A percentile compares a stretch with the other conserved stretches of the same genome.
phyloP scores from a whole-genome alignment of 2,329 filamentous ascomycete species.

The Huntiella omanensis region DNA sequence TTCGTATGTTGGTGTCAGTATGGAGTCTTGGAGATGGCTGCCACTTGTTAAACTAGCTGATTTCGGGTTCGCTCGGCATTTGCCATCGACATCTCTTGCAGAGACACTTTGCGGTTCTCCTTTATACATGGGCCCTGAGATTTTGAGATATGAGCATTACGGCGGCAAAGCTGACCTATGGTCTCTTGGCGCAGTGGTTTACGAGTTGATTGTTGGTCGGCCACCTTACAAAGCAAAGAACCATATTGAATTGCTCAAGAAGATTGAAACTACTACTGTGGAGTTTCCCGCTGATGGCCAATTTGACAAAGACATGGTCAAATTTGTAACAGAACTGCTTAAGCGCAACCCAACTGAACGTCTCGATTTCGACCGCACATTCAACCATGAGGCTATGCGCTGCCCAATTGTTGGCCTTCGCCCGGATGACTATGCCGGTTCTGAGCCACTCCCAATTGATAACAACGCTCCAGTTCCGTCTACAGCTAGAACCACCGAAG shows the following conservation, averaged over 20 bases:
- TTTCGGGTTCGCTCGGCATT: constrained; percentile 89
- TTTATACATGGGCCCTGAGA: constrained; percentile 97
- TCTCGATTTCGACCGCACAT: constrained; percentile 73
- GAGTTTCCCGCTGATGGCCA: constrained; percentile 8
- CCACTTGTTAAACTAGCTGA: constrained; percentile 97
- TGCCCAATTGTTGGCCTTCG: constrained; percentile 63
- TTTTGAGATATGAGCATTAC: constrained; percentile 90
- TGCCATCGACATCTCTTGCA: constrained; percentile 78
- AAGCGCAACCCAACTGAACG: constrained; percentile 75
- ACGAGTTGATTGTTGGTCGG: constrained; percentile 82
- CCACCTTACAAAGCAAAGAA: constrained; percentile 86
- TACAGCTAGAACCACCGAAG: constrained; percentile 1
- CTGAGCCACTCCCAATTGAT: neutral
- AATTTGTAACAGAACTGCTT: constrained; percentile 65
- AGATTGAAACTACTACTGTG: constrained; percentile 65
- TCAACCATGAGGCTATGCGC: constrained; percentile 53
- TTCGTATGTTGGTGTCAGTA: constrained; percentile 43
- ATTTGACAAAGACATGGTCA: constrained; percentile 44
- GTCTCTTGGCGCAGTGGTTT: constrained; percentile 91
- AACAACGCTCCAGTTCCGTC: neutral
- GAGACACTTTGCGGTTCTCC: constrained; percentile 95
- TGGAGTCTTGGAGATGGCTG: constrained; percentile 26
- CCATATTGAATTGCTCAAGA: constrained; percentile 80
- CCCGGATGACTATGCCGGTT: constrained; percentile 41
- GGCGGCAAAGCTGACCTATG: constrained; percentile 93